Evolutionary conservation across 768 basidiomycete genomes (phyloP), one percentile per base, ranked within the genome.

Genomic region (Lentinula guzmanii): DNA sequence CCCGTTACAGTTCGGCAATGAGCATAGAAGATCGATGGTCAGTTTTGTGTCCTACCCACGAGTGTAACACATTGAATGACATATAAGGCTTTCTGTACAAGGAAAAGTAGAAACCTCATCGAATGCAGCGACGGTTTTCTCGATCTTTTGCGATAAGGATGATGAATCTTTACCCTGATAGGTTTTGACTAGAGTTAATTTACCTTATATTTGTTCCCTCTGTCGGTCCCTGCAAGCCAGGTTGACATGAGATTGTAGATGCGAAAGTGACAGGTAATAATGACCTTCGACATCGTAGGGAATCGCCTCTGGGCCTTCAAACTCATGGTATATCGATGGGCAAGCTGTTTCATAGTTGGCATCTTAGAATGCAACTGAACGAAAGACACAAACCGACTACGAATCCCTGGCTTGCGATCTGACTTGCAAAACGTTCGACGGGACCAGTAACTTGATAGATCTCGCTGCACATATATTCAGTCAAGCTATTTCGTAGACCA

Each of bases 361-460:
- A 66, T 24, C 55, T 18, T 21, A 60, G 39, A 18, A 15, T 56
- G 24, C 41, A 35, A n/a, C 58, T 37, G 39, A 54, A 53, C 31
- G 33, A 39, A 39, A 34, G 33, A 13, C 21, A 70, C 86, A 33
- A 58, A 90, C 91, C 91, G 10, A 91, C 90, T 52, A 93, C 82
- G 65, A 83, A 92, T 64, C 92, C 92, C 34, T 93, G 88, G 63
- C 89, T 91, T 8, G 92, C 93, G 65, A 95, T 93, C 74, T 91
- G 89, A 13, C 89, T 86, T 0, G 90, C 90, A 69, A 91, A 93
- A 54, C 95, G 85, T 71, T 95, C 94, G n/a, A 96, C 95, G 39
- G 95, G 95, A 0, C 93, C 93, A n/a, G 93, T 95, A 1, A 95
- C 93, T 71, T 93, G 91, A 70, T 97, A 98, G 59, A 98, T 98